These are phyloP conservation scores for Parathielavia hyrcaniae DNA, from an alignment of 495 filamentous ascomycete genomes.

Conservation along the genomic window DNA sequence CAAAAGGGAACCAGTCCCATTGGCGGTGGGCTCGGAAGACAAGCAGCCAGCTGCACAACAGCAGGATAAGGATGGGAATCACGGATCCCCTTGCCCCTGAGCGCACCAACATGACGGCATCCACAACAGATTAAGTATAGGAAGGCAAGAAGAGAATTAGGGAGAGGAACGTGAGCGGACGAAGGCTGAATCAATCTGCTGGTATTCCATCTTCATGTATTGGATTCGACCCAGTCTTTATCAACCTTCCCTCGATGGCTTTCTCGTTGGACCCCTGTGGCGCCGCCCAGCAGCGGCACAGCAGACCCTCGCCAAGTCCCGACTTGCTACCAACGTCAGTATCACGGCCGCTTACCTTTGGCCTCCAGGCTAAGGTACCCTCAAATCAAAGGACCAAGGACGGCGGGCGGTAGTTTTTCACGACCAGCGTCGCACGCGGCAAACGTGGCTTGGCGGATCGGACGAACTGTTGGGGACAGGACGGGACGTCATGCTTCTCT, in stretches of 20 bases:
- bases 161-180: neutral
- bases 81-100: neutral
- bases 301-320: neutral
- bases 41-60: slow-evolving; percentile 12
- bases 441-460: neutral
- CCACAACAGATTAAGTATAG: neutral
- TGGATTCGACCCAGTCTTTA: neutral
- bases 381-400: neutral
- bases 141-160: neutral
- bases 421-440: too few relatives aligned
- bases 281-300: neutral
- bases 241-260: neutral
- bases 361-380: neutral
- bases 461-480: neutral
- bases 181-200: neutral
- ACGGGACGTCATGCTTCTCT: neutral
- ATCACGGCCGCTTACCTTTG: neutral
- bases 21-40: slow-evolving; percentile 7
- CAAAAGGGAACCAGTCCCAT: slow-evolving; percentile 3
- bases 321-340: slow-evolving; percentile 1
- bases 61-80: slow-evolving; percentile 10
- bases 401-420: too few relatives aligned
- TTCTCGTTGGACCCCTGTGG: neutral
- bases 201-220: neutral
- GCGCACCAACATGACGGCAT: slow-evolving; percentile 2